These are phyloP conservation scores for Melampsora americana DNA, from an alignment of 1,284 basidiomycete genomes.

Conservation along the genomic window DNA sequence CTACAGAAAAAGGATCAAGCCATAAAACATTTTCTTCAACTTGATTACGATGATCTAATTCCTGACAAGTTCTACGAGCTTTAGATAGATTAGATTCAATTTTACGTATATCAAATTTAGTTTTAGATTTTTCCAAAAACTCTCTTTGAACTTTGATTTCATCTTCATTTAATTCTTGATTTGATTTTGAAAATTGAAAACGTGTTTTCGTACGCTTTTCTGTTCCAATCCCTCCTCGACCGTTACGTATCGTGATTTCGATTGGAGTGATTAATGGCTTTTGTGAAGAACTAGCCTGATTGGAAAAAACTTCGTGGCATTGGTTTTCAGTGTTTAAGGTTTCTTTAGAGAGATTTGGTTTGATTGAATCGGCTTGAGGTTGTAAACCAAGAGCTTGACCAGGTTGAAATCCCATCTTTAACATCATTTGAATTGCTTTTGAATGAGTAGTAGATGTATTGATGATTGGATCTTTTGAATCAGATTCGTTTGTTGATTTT, in stretches of 20 bases:
- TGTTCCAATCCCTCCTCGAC: constrained; percentile 7
- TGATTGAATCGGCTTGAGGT: neutral
- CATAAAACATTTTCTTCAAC: constrained; percentile 36
- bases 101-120: constrained; percentile 27
- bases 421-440: constrained; percentile 41
- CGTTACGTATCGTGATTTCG: constrained; percentile 7
- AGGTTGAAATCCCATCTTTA: constrained; percentile 44
- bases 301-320: neutral
- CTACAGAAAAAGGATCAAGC: neutral
- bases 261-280: constrained; percentile 15
- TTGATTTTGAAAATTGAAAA: neutral
- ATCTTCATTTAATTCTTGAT: constrained; percentile 6
- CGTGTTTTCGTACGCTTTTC: neutral
- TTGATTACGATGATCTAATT: constrained; percentile 30
- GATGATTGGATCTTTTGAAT: neutral
- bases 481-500: neutral
- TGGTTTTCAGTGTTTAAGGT: neutral
- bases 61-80: constrained; percentile 33
- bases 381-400: constrained; percentile 23
- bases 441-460: constrained; percentile 1
- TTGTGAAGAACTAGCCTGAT: neutral
- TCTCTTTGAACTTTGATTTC: constrained; percentile 2
- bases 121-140: constrained; percentile 18
- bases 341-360: neutral
- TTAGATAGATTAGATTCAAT: constrained; percentile 9